A percentile compares a stretch with the other conserved stretches of the same genome.
Evolutionary conservation across 805 yeast genomes (phyloP).

Genomic region (Schizosaccharomyces cryophilus): DNA sequence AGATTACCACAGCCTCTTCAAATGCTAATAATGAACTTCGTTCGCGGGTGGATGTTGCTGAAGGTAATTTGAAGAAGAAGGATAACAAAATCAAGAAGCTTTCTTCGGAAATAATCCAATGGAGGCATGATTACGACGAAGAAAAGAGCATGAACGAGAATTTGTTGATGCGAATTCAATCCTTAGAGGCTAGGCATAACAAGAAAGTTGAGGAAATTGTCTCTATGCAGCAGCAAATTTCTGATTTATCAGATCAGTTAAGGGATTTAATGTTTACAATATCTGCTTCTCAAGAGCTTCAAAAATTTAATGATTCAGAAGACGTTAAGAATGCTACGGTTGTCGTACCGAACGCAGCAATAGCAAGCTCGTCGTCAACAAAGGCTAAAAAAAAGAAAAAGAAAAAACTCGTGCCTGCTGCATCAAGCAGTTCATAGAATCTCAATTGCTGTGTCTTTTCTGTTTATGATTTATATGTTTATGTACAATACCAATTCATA

Average conservation of each 20-base stretch:
- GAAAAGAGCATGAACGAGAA: constrained; percentile 24
- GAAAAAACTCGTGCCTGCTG: constrained; percentile 13
- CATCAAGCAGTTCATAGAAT: too few relatives aligned
- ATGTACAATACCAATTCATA: too few relatives aligned
- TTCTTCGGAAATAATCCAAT: constrained; percentile 10
- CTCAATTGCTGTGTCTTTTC: too few relatives aligned
- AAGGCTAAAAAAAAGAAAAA: constrained; percentile 14
- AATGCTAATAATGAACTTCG: neutral
- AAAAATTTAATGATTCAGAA: constrained; percentile 13
- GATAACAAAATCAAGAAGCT: constrained; percentile 5
- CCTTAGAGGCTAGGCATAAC: constrained; percentile 22
- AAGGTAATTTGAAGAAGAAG: constrained; percentile 4
- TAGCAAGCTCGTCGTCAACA: neutral
- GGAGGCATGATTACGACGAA: constrained; percentile 20
- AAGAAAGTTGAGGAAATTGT: constrained; percentile 95
- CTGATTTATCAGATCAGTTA: constrained; percentile 14
- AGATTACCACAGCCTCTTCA: constrained; percentile 7
- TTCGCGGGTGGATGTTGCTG: neutral
- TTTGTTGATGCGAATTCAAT: constrained; percentile 19
- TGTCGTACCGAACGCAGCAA: neutral
- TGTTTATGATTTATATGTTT: too few relatives aligned
- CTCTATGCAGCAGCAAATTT: constrained; percentile 20
- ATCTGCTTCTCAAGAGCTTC: constrained; percentile 4
- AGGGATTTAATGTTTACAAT: constrained; percentile 8
- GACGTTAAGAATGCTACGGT: constrained; percentile 7